Conservation (phyloP, 108 stramenopile species). For the Tribonema minus region DNA sequence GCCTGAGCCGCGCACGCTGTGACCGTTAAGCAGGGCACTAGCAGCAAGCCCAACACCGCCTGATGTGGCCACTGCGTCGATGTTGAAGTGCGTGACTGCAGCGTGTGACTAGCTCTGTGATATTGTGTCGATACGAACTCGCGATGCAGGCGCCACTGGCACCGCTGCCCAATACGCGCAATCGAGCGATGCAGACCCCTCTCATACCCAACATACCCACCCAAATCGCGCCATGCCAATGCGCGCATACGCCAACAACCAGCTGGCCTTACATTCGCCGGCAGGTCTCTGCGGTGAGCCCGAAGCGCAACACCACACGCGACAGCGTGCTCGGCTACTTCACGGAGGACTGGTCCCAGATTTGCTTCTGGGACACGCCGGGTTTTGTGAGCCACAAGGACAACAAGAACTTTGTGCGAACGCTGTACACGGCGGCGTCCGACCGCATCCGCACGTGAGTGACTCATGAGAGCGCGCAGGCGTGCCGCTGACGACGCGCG, state of each 20-base stretch:
- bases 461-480: too few species aligned
- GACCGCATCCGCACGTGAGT: slow-evolving; percentile 64
- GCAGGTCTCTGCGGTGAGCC: slow-evolving; percentile 75
- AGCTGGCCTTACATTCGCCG: background rate
- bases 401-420: slow-evolving; percentile 65
- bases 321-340: slow-evolving; percentile 73
- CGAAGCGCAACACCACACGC: slow-evolving; percentile 85
- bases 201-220: background rate
- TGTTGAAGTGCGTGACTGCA: too few species aligned
- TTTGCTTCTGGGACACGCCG: slow-evolving; percentile 83
- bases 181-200: background rate
- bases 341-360: slow-evolving; percentile 67
- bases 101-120: too few species aligned
- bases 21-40: too few species aligned
- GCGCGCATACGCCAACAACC: background rate
- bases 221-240: background rate
- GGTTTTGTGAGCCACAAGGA: slow-evolving; percentile 70
- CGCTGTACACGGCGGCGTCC: slow-evolving; percentile 60
- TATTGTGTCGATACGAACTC: background rate
- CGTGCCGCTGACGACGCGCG: too few species aligned
- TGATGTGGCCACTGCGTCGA: too few species aligned
- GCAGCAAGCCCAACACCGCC: too few species aligned
- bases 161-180: background rate
- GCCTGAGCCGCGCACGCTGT: too few species aligned
- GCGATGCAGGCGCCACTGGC: background rate